A percentile compares a stretch with the other conserved stretches of the same genome.
phyloP scores from a whole-genome alignment of 305 asterid species.

The Fraxinus latifolia region DNA sequence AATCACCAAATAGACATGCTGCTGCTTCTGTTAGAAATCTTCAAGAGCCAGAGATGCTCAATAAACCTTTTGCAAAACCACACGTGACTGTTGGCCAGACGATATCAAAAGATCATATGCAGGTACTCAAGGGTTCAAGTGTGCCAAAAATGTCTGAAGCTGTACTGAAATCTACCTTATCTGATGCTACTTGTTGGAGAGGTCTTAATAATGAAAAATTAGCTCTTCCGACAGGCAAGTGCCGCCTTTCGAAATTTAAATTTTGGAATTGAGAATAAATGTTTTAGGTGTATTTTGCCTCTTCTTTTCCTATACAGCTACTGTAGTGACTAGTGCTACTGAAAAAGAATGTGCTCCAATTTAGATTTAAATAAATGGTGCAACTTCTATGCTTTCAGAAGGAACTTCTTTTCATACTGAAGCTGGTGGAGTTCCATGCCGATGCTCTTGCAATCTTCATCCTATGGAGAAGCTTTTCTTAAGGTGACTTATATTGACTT shows the following conservation, averaged over 20 bases:
- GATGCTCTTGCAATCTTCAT: constrained; percentile 24
- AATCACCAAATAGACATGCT: constrained; percentile 20
- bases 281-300: not conserved
- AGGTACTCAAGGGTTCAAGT: constrained; percentile 21
- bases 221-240: constrained; percentile 38
- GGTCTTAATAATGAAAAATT: constrained; percentile 24
- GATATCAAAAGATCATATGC: constrained; percentile 15
- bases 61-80: constrained; percentile 24
- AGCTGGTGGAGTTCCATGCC: constrained; percentile 21
- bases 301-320: constrained; percentile 22
- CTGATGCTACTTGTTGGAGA: constrained; percentile 33
- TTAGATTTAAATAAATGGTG: constrained; percentile 27
- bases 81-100: constrained; percentile 20
- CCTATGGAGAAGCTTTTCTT: constrained; percentile 30
- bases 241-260: constrained; percentile 9
- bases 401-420: constrained; percentile 33
- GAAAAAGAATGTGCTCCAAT: not conserved
- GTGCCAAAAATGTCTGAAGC: constrained; percentile 26
- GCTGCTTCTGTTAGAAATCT: constrained; percentile 27
- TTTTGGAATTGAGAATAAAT: constrained; percentile 13
- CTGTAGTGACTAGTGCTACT: not conserved
- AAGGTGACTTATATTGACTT: constrained; percentile 32
- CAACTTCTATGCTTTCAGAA: constrained; percentile 30
- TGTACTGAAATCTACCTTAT: constrained; percentile 21
- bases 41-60: constrained; percentile 29